A percentile compares a stretch with the other conserved stretches of the same genome.
phyloP scores from a whole-genome alignment of 257 asterid genomes.

The Prunella vulgaris region DNA sequence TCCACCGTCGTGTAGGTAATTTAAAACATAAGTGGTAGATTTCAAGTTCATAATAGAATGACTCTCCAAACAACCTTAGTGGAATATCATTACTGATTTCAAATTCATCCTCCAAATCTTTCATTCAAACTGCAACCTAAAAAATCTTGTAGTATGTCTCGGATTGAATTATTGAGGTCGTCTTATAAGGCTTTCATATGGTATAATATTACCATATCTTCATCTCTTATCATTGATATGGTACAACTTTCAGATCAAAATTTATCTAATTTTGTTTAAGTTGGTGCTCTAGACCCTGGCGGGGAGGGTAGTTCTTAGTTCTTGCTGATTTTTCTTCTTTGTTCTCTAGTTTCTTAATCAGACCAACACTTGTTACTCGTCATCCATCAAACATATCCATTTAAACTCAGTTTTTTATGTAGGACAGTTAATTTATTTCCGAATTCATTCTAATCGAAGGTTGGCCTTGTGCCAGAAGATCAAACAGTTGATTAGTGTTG shows the following conservation, averaged over 20 bases:
- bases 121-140: neutral
- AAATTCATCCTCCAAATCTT: neutral
- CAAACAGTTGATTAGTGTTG: too few species aligned
- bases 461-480: too few species aligned
- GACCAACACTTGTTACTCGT: neutral
- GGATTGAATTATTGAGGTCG: neutral
- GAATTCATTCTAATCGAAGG: too few species aligned
- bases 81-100: too few species aligned
- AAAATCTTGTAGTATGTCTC: neutral
- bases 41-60: too few species aligned
- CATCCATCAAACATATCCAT: neutral
- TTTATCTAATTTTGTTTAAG: neutral
- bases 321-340: neutral
- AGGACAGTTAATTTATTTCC: too few species aligned
- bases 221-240: neutral
- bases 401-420: neutral
- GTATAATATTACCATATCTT: neutral
- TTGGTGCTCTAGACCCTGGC: neutral
- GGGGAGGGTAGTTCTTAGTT: neutral
- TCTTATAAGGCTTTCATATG: neutral
- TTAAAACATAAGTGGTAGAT: too few species aligned
- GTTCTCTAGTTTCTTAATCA: neutral
- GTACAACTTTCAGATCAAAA: neutral
- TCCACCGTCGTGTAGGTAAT: too few species aligned
- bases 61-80: too few species aligned